Evolutionary conservation across 371 early-diverging fungal genomes (phyloP).

Genomic region (Racocetra persica): DNA sequence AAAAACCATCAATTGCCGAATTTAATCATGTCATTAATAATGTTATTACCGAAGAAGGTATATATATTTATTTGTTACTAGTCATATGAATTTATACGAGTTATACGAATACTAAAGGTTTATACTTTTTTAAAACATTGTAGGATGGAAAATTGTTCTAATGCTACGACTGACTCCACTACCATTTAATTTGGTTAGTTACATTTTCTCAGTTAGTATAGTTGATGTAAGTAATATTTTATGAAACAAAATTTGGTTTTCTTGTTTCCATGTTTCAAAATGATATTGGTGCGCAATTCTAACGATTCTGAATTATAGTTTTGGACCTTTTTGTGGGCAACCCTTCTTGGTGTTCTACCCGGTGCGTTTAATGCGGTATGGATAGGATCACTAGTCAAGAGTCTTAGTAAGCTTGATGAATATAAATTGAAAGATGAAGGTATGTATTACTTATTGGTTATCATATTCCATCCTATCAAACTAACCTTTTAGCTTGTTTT

Average conservation of each 20-base stretch:
- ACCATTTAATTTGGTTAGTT: conserved; percentile 52
- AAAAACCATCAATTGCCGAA: conserved; percentile 46
- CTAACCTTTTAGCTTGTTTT: background rate
- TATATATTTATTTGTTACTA: background rate
- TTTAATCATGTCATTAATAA: conserved; percentile 48
- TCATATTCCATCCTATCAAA: background rate
- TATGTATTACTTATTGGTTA: background rate
- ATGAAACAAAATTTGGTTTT: background rate
- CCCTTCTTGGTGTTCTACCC: conserved; percentile 50
- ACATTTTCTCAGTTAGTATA: conserved; percentile 53
- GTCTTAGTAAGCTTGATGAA: conserved; percentile 50
- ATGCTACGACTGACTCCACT: conserved; percentile 53
- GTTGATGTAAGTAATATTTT: conserved; percentile 45
- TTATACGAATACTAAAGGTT: background rate
- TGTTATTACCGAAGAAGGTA: conserved; percentile 54
- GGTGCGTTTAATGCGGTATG: conserved; percentile 53
- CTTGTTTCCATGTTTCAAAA: background rate
- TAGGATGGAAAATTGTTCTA: conserved; percentile 56
- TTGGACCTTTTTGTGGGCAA: conserved; percentile 51
- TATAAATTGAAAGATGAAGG: conserved; percentile 48
- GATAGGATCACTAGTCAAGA: conserved; percentile 53
- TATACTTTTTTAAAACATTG: too few relatives aligned
- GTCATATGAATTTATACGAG: background rate
- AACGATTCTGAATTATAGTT: conserved; percentile 26
- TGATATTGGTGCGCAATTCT: background rate